Conservation (phyloP, 345 rosid species). For the Arabidopsis suecica region DNA sequence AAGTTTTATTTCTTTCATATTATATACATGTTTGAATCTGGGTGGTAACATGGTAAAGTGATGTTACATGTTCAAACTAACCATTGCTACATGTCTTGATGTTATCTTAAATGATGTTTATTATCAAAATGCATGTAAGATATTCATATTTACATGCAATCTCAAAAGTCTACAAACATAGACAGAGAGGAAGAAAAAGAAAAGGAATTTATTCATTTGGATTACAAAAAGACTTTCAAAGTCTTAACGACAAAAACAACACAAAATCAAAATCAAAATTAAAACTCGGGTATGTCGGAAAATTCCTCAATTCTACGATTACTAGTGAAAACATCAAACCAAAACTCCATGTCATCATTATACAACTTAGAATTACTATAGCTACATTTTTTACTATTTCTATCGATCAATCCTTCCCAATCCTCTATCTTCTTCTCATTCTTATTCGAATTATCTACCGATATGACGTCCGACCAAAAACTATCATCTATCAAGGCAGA, state of each 20-base stretch:
- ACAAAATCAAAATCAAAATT: slow-evolving; percentile 18
- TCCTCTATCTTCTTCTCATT: slow-evolving; percentile 30
- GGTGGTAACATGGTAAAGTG: too few relatives aligned
- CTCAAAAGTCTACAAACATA: not conserved
- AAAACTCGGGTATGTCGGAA: slow-evolving; percentile 52
- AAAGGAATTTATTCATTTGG: slow-evolving; percentile 26
- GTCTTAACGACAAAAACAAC: slow-evolving; percentile 18
- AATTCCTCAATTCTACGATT: slow-evolving; percentile 49
- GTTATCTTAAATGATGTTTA: too few relatives aligned
- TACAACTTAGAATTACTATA: slow-evolving; percentile 39
- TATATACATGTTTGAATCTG: too few relatives aligned
- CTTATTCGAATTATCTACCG: slow-evolving; percentile 39
- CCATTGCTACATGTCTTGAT: too few relatives aligned
- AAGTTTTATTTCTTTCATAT: too few relatives aligned
- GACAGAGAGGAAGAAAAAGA: slow-evolving; percentile 6
- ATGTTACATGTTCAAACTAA: too few relatives aligned
- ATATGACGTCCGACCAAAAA: slow-evolving; percentile 60
- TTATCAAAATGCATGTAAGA: too few relatives aligned
- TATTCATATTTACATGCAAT: slow-evolving; percentile 14
- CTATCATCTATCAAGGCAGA: slow-evolving; percentile 52
- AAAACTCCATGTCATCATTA: slow-evolving; percentile 57
- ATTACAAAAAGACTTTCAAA: slow-evolving; percentile 16
- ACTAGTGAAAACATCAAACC: slow-evolving; percentile 56
- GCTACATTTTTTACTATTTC: not conserved
- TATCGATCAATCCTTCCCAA: slow-evolving; percentile 19